These are phyloP conservation scores for Auriscalpium microsporum DNA, from an alignment of 768 basidiomycete genomes.

Conservation along the genomic window DNA sequence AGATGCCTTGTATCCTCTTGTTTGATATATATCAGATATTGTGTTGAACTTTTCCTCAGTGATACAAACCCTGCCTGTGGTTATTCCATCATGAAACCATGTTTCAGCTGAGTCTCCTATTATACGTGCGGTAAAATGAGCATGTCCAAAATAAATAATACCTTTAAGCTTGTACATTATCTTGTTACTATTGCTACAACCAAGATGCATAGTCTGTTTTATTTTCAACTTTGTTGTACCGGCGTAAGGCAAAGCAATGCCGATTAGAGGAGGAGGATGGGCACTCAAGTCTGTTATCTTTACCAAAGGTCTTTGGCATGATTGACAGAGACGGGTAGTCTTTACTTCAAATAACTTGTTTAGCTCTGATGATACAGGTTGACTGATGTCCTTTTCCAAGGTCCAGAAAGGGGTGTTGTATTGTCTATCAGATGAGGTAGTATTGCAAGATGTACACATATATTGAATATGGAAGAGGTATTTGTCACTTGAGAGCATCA, in stretches of 20 bases:
- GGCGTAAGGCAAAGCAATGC: background rate
- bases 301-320: background rate
- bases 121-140: constrained; percentile 18
- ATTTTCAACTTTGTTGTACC: background rate
- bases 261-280: background rate
- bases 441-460: background rate
- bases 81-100: constrained; percentile 22
- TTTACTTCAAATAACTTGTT: background rate
- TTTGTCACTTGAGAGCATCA: background rate
- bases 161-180: constrained; percentile 8
- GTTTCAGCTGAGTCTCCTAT: constrained; percentile 12
- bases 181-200: background rate
- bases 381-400: background rate
- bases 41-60: background rate
- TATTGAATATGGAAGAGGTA: background rate
- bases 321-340: background rate
- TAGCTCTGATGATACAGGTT: background rate
- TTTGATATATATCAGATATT: background rate
- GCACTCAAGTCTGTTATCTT: background rate
- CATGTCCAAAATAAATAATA: constrained; percentile 16
- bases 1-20: background rate
- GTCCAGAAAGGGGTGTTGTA: background rate
- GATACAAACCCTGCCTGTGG: background rate
- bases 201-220: background rate
- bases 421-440: background rate